phyloP scores from a whole-genome alignment of 345 rosid species.

The Bruguiera gymnorhiza region DNA sequence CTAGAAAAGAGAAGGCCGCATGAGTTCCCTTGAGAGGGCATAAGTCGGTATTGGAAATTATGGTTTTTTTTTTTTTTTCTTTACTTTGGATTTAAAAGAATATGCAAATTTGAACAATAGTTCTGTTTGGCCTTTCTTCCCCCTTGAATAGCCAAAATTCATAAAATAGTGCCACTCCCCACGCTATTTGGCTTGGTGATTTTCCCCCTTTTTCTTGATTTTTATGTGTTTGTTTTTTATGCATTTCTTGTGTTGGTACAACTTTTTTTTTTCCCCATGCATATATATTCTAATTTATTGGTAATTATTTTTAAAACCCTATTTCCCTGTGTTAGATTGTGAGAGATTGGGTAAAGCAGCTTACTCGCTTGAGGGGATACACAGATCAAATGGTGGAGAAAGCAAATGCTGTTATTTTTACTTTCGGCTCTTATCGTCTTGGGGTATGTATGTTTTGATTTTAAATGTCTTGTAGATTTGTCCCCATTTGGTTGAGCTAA shows the following conservation, averaged over 20 bases:
- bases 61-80: too few relatives aligned
- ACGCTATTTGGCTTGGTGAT: too few relatives aligned
- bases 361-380: constrained; percentile 66
- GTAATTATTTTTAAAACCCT: background rate
- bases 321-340: constrained; percentile 47
- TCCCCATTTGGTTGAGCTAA: background rate
- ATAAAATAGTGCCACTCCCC: too few relatives aligned
- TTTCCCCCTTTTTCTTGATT: too few relatives aligned
- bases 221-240: too few relatives aligned
- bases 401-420: constrained; percentile 82
- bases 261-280: background rate
- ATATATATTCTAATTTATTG: background rate
- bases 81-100: too few relatives aligned
- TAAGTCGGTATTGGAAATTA: too few relatives aligned
- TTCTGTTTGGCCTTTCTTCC: too few relatives aligned
- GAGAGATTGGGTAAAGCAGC: constrained; percentile 77
- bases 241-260: background rate
- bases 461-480: constrained; percentile 5
- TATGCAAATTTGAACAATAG: too few relatives aligned
- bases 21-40: too few relatives aligned
- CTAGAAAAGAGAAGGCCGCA: too few relatives aligned
- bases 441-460: constrained; percentile 54
- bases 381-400: constrained; percentile 92
- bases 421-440: constrained; percentile 90
- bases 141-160: too few relatives aligned